These are phyloP conservation scores for Dimocarpus longan DNA, from an alignment of 345 rosid species.

Conservation along the genomic window DNA sequence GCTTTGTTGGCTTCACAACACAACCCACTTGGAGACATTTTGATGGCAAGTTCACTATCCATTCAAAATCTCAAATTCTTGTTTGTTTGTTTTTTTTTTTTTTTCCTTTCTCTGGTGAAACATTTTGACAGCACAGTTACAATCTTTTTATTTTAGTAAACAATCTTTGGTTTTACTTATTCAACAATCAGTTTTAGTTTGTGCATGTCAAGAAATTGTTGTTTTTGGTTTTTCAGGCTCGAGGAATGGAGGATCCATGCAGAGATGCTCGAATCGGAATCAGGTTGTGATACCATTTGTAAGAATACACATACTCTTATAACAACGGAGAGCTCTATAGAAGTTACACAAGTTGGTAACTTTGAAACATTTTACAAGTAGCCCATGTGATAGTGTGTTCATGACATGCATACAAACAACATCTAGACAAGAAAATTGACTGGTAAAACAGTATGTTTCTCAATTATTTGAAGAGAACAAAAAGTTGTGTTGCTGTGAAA, in stretches of 20 bases:
- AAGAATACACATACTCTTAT: neutral
- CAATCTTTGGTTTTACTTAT: neutral
- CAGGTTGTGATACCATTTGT: neutral
- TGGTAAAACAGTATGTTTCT: neutral
- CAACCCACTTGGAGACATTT: neutral
- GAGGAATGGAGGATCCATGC: no score
- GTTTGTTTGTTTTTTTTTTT: no score
- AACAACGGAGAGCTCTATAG: no score
- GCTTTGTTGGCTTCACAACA: no score
- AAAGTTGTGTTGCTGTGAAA: neutral
- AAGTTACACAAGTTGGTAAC: neutral
- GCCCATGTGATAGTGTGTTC: neutral
- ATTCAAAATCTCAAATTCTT: neutral
- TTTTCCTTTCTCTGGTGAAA: no score
- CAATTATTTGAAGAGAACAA: slow-evolving; percentile 14
- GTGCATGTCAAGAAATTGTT: neutral
- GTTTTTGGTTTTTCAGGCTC: no score
- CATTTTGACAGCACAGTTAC: neutral
- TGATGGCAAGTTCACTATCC: neutral
- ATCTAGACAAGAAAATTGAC: slow-evolving; percentile 13
- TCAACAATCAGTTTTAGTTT: neutral
- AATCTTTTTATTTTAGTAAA: no score
- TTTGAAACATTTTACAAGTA: neutral
- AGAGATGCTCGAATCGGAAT: no score
- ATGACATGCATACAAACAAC: neutral